These are phyloP conservation scores for Cystofilobasidium capitatum DNA, from an alignment of 768 basidiomycete species.

Conservation along the genomic window DNA sequence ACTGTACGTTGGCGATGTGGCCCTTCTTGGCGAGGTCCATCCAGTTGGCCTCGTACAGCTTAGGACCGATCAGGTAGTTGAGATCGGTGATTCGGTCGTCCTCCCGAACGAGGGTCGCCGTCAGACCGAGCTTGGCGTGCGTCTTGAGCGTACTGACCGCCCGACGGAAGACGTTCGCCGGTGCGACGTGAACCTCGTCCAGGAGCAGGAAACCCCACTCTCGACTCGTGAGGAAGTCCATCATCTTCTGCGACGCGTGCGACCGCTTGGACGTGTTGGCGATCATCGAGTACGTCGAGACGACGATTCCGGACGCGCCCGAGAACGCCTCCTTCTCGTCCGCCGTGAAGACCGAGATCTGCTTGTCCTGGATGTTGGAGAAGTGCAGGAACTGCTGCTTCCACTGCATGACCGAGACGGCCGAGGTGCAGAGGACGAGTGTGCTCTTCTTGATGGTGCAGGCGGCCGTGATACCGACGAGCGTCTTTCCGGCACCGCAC, in stretches of 20 bases:
- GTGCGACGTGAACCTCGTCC: slow-evolving; percentile 98
- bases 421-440: slow-evolving; percentile 91
- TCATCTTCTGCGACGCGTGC: slow-evolving; percentile 99
- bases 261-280: slow-evolving; percentile 96
- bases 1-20: slow-evolving; percentile 99
- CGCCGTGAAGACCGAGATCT: slow-evolving; percentile 95
- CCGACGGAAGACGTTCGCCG: slow-evolving; percentile 94
- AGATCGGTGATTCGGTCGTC: slow-evolving; percentile 98
- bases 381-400: slow-evolving; percentile 96
- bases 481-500: slow-evolving; percentile 96
- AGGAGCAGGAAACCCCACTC: slow-evolving; percentile 98
- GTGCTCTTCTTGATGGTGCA: slow-evolving; percentile 99
- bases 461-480: slow-evolving; percentile 98
- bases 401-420: slow-evolving; percentile 89
- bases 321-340: slow-evolving; percentile 96
- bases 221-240: slow-evolving; percentile 95
- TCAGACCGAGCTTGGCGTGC: slow-evolving; percentile 93
- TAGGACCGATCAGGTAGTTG: slow-evolving; percentile 98
- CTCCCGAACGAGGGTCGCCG: slow-evolving; percentile 94
- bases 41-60: slow-evolving; percentile 99
- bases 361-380: slow-evolving; percentile 93
- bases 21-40: slow-evolving; percentile 99
- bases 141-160: slow-evolving; percentile 98
- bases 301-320: slow-evolving; percentile 93
- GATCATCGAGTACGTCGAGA: slow-evolving; percentile 99